Conservation (phyloP, 2,329 filamentous ascomycete genomes). For the Myriangium duriaei region DNA sequence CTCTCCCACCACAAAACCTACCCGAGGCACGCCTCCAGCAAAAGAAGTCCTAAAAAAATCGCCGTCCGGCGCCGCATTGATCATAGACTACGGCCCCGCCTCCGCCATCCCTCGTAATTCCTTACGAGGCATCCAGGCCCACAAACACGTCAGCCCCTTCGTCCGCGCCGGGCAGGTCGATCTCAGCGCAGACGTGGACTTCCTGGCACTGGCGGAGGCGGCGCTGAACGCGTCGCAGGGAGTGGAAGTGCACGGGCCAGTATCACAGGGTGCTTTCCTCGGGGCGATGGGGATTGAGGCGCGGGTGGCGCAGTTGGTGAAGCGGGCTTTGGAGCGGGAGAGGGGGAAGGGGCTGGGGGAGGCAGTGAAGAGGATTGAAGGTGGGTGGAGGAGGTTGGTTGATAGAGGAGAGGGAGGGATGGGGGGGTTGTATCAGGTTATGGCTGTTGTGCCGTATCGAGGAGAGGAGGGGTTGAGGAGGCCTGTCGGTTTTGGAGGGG, state of each 20-base stretch:
- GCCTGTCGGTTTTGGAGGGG: slow-evolving; percentile 86
- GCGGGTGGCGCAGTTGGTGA: slow-evolving; percentile 56
- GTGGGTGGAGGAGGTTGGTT: slow-evolving; percentile 70
- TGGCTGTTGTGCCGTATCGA: slow-evolving; percentile 70
- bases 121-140: slow-evolving; percentile 72
- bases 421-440: slow-evolving; percentile 87
- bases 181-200: slow-evolving; percentile 87
- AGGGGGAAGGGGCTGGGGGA: slow-evolving; percentile 28
- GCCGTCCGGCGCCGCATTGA: slow-evolving; percentile 77
- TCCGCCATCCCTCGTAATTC: slow-evolving; percentile 75
- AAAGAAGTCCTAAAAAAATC: slow-evolving; percentile 37
- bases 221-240: slow-evolving; percentile 62
- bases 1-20: no score
- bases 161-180: slow-evolving; percentile 70
- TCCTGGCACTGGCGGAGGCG: slow-evolving; percentile 70
- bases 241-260: slow-evolving; percentile 85
- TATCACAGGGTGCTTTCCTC: slow-evolving; percentile 73
- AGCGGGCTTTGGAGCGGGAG: slow-evolving; percentile 26
- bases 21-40: slow-evolving; percentile 16
- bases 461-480: slow-evolving; percentile 53
- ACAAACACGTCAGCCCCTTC: slow-evolving; percentile 68
- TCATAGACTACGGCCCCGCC: slow-evolving; percentile 84
- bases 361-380: slow-evolving; percentile 51
- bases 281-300: slow-evolving; percentile 70
- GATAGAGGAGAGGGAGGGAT: slow-evolving; percentile 73